Conservation (phyloP, 2,329 filamentous ascomycete genomes). For the Lizonia empirigonia region DNA sequence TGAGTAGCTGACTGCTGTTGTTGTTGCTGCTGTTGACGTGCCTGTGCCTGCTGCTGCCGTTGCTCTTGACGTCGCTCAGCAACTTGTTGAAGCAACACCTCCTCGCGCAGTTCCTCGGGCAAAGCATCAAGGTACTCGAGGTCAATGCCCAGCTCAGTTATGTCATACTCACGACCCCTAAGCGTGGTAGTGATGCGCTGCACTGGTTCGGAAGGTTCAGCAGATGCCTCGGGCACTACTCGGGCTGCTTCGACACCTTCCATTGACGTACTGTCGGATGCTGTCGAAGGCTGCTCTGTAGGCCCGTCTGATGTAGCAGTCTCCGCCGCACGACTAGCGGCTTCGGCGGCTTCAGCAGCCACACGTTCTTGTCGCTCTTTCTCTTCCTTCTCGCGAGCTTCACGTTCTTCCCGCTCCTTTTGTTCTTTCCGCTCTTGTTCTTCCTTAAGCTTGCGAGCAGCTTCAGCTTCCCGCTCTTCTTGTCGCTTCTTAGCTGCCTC, state of each 20-base stretch:
- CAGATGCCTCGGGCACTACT: conserved; percentile 37
- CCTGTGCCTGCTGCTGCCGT: conserved; percentile 52
- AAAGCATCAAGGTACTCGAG: conserved; percentile 93
- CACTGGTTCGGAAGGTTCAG: conserved; percentile 43
- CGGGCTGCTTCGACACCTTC: conserved; percentile 70
- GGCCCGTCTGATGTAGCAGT: conserved; percentile 23
- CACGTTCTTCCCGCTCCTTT: conserved; percentile 63
- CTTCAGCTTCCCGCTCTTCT: conserved; percentile 74
- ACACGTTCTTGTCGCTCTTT: conserved; percentile 49
- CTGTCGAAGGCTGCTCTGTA: conserved; percentile 47
- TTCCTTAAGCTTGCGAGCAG: conserved; percentile 65
- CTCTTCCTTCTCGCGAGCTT: conserved; percentile 57
- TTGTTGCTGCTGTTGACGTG: conserved; percentile 32
- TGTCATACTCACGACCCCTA: conserved; percentile 84
- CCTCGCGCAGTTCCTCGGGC: conserved; percentile 94
- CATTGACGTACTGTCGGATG: conserved; percentile 63
- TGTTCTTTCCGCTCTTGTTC: conserved; percentile 69
- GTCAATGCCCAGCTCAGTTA: conserved; percentile 93
- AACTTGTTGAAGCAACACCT: conserved; percentile 91
- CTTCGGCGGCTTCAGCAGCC: conserved; percentile 47
- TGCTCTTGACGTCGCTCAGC: conserved; percentile 69
- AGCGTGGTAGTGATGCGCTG: conserved; percentile 79
- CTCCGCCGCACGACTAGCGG: conserved; percentile 45
- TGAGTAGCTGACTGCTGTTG: conserved; percentile 20
- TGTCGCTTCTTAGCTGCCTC: conserved; percentile 76